phyloP scores from a whole-genome alignment of 768 basidiomycete genomes.

The Russula emetica region DNA sequence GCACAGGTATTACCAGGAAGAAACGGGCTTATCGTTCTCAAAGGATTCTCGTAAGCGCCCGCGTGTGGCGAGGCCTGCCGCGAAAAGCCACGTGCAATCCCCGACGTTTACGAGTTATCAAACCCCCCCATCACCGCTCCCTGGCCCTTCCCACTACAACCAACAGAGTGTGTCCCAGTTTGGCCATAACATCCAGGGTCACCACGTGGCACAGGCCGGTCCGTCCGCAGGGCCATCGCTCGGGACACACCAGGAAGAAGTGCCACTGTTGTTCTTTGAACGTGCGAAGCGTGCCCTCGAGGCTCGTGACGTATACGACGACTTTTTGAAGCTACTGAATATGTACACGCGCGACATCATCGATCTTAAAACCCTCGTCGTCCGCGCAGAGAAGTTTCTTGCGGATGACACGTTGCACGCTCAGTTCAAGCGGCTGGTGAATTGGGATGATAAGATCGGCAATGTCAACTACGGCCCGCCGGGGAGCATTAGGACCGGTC shows the following conservation, averaged over 20 bases:
- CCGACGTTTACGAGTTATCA: conserved; percentile 27
- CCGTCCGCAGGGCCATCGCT: conserved; percentile 17
- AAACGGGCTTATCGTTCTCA: neutral
- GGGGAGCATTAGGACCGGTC: conserved; percentile 69
- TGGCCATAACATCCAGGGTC: conserved; percentile 9
- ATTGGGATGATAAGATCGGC: conserved; percentile 65
- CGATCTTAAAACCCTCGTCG: conserved; percentile 75
- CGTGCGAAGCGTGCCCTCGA: conserved; percentile 79
- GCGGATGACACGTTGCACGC: conserved; percentile 73
- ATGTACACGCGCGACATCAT: conserved; percentile 91
- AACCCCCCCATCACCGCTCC: conserved; percentile 25
- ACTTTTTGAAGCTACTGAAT: conserved; percentile 89
- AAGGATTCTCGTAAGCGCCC: conserved; percentile 28
- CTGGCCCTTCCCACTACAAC: conserved; percentile 16
- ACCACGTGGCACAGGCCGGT: conserved; percentile 25
- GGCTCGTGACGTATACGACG: conserved; percentile 75
- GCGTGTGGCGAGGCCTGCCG: conserved; percentile 18
- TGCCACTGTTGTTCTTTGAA: conserved; percentile 77
- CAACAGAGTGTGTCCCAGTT: conserved; percentile 21
- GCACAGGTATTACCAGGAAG: neutral
- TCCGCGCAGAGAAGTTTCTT: conserved; percentile 75
- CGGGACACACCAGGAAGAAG: conserved; percentile 56
- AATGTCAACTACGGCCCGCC: conserved; percentile 66
- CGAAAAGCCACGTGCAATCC: conserved; percentile 27
- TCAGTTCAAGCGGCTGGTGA: conserved; percentile 84